Conservation (phyloP, 2,329 filamentous ascomycete species). For the Talaromyces sp. region DNA sequence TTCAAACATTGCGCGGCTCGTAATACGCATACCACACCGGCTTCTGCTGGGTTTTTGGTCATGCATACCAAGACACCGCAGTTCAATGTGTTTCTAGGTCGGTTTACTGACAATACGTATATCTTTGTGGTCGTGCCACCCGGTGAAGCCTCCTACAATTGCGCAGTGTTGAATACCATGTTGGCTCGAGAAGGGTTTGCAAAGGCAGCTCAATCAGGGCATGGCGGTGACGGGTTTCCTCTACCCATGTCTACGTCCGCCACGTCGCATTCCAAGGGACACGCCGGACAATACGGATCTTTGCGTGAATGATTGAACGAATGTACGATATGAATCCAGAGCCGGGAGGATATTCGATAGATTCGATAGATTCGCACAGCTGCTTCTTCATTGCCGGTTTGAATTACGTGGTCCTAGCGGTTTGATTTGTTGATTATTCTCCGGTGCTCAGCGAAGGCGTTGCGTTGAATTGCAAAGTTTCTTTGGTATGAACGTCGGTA, state of each 20-base stretch:
- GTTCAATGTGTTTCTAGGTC: conserved; percentile 91
- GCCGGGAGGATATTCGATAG: not conserved
- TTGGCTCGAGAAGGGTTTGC: conserved; percentile 77
- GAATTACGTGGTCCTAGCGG: not conserved
- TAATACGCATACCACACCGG: conserved; percentile 42
- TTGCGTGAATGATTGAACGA: conserved; percentile 1
- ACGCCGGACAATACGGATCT: conserved; percentile 4
- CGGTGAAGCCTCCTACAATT: conserved; percentile 85
- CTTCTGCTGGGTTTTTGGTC: conserved; percentile 40
- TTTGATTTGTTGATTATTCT: not conserved
- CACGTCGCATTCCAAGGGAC: not conserved
- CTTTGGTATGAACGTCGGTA: not conserved
- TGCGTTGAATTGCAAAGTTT: not conserved
- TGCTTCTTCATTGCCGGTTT: not conserved
- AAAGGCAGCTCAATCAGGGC: conserved; percentile 49
- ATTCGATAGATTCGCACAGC: not conserved
- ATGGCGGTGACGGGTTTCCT: conserved; percentile 40
- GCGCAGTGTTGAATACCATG: conserved; percentile 82
- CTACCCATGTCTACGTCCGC: conserved; percentile 23
- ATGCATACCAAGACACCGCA: conserved; percentile 49
- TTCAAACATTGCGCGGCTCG: conserved; percentile 74
- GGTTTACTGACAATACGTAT: conserved; percentile 97
- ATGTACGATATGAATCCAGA: not conserved
- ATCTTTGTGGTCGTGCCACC: conserved; percentile 87
- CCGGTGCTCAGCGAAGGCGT: not conserved